Percentiles rank a stretch among this genome's conserved stretches.
Conservation (phyloP, 345 rosid genomes). For the Eucalyptus curtisii region DNA sequence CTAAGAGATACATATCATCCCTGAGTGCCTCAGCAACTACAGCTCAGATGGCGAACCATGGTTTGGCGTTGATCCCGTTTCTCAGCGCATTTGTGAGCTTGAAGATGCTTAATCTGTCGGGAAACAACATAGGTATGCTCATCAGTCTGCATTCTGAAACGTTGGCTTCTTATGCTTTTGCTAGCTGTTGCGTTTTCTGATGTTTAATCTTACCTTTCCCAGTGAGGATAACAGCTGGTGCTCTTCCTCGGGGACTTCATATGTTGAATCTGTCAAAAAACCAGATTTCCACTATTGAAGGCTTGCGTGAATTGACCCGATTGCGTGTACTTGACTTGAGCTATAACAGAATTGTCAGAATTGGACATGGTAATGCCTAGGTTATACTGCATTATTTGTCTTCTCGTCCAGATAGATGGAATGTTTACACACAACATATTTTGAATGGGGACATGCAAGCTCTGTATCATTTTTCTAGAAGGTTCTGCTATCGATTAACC, state of each 20-base stretch:
- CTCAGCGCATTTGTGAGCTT: constrained; percentile 65
- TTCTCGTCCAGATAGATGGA: not conserved
- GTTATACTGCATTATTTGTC: not conserved
- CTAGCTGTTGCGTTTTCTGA: not conserved
- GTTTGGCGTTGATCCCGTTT: constrained; percentile 64
- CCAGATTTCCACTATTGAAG: constrained; percentile 75
- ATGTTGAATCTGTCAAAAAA: constrained; percentile 70
- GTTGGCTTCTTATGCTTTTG: not conserved
- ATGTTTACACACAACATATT: not conserved
- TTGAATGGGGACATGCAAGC: not conserved
- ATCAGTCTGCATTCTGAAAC: not conserved
- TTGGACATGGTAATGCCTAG: constrained; percentile 68
- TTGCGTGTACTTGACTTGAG: constrained; percentile 90
- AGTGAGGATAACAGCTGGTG: constrained; percentile 80
- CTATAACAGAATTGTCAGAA: constrained; percentile 73
- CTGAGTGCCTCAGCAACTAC: constrained; percentile 53
- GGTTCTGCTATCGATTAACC: not conserved
- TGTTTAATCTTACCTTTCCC: not conserved
- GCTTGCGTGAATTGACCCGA: constrained; percentile 84
- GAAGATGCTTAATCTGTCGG: constrained; percentile 82
- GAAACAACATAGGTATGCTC: constrained; percentile 72
- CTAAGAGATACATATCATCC: constrained; percentile 64
- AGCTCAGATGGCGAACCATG: constrained; percentile 71
- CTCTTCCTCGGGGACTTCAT: constrained; percentile 94
- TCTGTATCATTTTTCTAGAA: not conserved